Evolutionary conservation across 192 early-diverging fungal genomes (phyloP).

Genomic region (Rhizophagus prolifer): DNA sequence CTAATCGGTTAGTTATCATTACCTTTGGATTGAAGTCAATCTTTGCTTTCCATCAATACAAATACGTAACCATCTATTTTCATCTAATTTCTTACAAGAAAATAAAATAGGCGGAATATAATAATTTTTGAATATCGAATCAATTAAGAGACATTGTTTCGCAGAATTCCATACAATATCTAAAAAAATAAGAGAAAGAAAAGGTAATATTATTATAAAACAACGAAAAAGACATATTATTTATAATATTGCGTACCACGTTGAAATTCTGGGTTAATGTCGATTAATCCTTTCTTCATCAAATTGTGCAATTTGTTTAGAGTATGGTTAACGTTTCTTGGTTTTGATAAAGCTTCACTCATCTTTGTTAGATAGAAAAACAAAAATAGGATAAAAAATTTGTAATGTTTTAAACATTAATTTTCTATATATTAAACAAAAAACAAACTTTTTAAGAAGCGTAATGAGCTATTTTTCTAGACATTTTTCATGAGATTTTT

Average conservation of each 20-base stretch:
- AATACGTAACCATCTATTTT: constrained; percentile 6
- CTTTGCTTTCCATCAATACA: constrained; percentile 37
- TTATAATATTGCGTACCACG: neutral
- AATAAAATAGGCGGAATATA: constrained; percentile 36
- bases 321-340: constrained; percentile 21
- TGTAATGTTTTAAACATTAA: too few species aligned
- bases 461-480: too few species aligned
- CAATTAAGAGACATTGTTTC: constrained; percentile 32
- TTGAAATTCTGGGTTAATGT: constrained; percentile 6
- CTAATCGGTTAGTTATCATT: neutral
- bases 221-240: too few species aligned
- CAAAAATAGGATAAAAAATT: neutral
- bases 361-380: neutral
- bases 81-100: constrained; percentile 14
- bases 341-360: neutral
- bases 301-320: neutral
- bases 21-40: constrained; percentile 35
- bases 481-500: too few species aligned
- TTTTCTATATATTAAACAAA: too few species aligned
- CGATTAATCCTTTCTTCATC: neutral
- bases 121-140: constrained; percentile 36
- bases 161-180: neutral
- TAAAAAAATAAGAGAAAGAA: neutral
- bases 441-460: too few species aligned
- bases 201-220: neutral